phyloP scores from a whole-genome alignment of 75 land plant species.

The Selaginella moellendorffii region DNA sequence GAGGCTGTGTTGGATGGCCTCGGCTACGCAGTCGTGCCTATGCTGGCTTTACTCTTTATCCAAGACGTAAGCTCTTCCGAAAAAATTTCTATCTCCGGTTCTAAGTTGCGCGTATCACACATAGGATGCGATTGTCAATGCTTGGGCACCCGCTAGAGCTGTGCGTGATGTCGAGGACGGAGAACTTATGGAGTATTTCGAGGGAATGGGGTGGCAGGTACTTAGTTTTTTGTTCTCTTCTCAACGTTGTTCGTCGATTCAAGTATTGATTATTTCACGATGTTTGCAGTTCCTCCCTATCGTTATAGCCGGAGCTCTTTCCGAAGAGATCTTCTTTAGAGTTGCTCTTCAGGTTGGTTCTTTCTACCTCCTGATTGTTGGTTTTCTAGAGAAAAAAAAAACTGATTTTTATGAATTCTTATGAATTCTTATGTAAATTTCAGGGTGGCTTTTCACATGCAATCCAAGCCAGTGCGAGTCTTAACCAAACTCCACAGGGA shows the following conservation, averaged over 20 bases:
- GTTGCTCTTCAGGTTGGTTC: slow-evolving; percentile 72
- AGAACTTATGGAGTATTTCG: slow-evolving; percentile 67
- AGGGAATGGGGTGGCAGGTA: slow-evolving; percentile 93
- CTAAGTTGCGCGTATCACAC: background rate
- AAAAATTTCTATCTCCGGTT: background rate
- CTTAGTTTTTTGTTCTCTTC: background rate
- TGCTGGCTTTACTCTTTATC: slow-evolving; percentile 85
- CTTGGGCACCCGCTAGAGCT: slow-evolving; percentile 78
- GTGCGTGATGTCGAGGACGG: slow-evolving; percentile 93
- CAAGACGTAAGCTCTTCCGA: slow-evolving; percentile 79
- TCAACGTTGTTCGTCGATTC: no score
- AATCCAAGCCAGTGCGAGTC: slow-evolving; percentile 41
- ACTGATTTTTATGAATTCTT: background rate
- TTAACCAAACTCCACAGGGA: slow-evolving; percentile 40
- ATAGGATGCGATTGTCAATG: slow-evolving; percentile 86
- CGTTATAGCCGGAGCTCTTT: slow-evolving; percentile 69
- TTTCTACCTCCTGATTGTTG: background rate
- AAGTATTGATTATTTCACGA: no score
- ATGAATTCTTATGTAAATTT: background rate
- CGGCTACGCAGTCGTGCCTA: slow-evolving; percentile 84
- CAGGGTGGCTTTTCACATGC: slow-evolving; percentile 86
- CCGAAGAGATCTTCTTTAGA: slow-evolving; percentile 91
- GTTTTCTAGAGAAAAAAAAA: background rate
- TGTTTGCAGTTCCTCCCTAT: slow-evolving; percentile 53
- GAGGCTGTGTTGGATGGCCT: slow-evolving; percentile 53